A percentile compares a stretch with the other conserved stretches of the same genome.
These are phyloP conservation scores for Nemania diffusa DNA, from an alignment of 2,329 filamentous ascomycete species.

Conservation along the genomic window DNA sequence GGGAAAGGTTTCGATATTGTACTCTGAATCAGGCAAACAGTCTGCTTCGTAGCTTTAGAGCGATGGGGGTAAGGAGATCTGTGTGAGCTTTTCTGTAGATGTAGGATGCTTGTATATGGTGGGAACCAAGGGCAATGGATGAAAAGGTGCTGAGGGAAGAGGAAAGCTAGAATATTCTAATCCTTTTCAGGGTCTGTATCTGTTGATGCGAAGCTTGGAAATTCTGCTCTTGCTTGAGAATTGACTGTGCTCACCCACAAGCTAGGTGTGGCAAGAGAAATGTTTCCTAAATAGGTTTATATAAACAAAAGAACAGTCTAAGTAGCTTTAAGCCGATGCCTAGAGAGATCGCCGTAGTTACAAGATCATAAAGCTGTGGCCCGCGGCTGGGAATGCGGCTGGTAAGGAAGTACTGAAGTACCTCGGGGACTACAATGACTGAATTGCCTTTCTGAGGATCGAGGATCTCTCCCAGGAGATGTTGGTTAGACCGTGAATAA, in stretches of 20 bases:
- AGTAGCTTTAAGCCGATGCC: neutral
- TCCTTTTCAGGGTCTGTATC: neutral
- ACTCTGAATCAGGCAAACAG: neutral
- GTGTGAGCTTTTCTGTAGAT: neutral
- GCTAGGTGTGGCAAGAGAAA: neutral
- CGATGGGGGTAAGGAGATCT: neutral
- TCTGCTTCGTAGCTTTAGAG: neutral
- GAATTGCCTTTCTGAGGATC: neutral
- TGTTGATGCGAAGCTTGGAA: neutral
- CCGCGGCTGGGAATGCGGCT: neutral
- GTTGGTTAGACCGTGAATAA: no score
- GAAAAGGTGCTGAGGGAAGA: neutral
- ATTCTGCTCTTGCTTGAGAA: neutral
- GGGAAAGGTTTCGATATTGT: neutral
- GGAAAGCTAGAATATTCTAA: neutral
- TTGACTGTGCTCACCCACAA: neutral
- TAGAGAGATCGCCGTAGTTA: conserved; percentile 4
- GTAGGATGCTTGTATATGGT: neutral
- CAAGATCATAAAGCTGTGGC: neutral
- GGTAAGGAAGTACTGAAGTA: conserved; percentile 6
- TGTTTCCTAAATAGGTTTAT: neutral
- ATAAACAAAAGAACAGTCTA: conserved; percentile 6
- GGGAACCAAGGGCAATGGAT: neutral
- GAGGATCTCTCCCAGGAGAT: neutral
- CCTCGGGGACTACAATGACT: neutral